Evolutionary conservation across 139 green algal species (phyloP).

Genomic region (Chlorella vulgaris): DNA sequence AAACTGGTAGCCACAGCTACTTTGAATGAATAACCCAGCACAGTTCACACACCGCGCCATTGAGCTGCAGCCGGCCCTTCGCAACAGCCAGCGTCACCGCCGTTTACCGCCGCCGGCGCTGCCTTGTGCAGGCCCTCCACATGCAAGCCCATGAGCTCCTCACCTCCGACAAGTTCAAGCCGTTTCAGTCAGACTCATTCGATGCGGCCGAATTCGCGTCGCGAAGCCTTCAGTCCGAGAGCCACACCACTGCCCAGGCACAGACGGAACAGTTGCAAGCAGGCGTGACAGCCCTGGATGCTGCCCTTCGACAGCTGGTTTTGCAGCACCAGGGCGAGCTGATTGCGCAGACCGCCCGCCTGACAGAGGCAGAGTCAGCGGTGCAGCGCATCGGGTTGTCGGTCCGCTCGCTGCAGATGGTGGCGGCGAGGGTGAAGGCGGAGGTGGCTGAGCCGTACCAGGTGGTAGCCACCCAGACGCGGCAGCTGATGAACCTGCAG

Average conservation of each 20-base stretch:
- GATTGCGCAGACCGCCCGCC: constrained; percentile 35
- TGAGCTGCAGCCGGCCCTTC: too few relatives aligned
- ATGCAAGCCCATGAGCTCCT: not conserved
- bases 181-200: constrained; percentile 61
- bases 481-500: constrained; percentile 59
- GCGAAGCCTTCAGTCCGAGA: constrained; percentile 59
- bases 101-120: too few relatives aligned
- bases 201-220: constrained; percentile 75
- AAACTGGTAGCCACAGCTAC: too few relatives aligned
- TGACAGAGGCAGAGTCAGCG: constrained; percentile 63
- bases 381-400: constrained; percentile 65
- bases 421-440: constrained; percentile 63
- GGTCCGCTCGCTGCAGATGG: constrained; percentile 67
- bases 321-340: constrained; percentile 59
- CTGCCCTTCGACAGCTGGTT: constrained; percentile 60
- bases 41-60: too few relatives aligned
- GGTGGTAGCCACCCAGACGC: constrained; percentile 41
- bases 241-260: constrained; percentile 63
- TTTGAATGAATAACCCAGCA: too few relatives aligned
- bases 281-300: constrained; percentile 64
- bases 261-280: constrained; percentile 70
- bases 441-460: constrained; percentile 72
- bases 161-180: constrained; percentile 13
- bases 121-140: too few relatives aligned
- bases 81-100: too few relatives aligned